phyloP scores from a whole-genome alignment of 805 yeast genomes.

The Yarrowia deformans region DNA sequence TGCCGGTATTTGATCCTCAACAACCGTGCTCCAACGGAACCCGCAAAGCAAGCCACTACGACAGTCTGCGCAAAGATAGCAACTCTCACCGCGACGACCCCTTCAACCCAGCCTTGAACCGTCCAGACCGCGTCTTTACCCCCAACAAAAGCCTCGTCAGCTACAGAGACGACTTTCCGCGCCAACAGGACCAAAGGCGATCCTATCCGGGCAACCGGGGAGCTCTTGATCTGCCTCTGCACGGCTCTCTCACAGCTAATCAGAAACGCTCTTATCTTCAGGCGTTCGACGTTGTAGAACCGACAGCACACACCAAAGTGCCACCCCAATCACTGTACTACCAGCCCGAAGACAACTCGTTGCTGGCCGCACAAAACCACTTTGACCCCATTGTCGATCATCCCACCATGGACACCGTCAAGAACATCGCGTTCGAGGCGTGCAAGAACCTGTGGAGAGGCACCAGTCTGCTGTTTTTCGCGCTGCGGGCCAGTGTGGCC shows the following conservation, averaged over 20 bases:
- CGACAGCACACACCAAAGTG: not conserved
- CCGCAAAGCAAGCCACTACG: conserved; percentile 30
- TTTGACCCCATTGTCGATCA: conserved; percentile 21
- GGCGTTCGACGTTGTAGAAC: conserved; percentile 26
- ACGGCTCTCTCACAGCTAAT: conserved; percentile 23
- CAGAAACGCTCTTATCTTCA: conserved; percentile 36
- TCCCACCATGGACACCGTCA: conserved; percentile 37
- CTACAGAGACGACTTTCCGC: conserved; percentile 4
- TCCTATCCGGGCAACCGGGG: not conserved
- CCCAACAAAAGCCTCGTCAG: conserved; percentile 26
- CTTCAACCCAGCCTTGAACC: not conserved
- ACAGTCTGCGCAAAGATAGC: conserved; percentile 28
- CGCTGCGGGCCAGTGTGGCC: conserved; percentile 10
- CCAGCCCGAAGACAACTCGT: conserved; percentile 2
- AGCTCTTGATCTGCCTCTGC: conserved; percentile 28
- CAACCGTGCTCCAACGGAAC: conserved; percentile 7
- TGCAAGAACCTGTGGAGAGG: conserved; percentile 35
- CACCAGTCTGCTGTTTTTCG: conserved; percentile 30
- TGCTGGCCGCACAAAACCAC: conserved; percentile 23
- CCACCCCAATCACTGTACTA: conserved; percentile 11
- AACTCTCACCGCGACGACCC: conserved; percentile 23
- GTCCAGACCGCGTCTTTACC: conserved; percentile 2
- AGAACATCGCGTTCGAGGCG: conserved; percentile 31
- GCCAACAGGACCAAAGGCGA: not conserved
- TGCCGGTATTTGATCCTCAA: conserved; percentile 30